Evolutionary conservation across 768 basidiomycete species (phyloP).

Genomic region (Austroboletus eburneus): DNA sequence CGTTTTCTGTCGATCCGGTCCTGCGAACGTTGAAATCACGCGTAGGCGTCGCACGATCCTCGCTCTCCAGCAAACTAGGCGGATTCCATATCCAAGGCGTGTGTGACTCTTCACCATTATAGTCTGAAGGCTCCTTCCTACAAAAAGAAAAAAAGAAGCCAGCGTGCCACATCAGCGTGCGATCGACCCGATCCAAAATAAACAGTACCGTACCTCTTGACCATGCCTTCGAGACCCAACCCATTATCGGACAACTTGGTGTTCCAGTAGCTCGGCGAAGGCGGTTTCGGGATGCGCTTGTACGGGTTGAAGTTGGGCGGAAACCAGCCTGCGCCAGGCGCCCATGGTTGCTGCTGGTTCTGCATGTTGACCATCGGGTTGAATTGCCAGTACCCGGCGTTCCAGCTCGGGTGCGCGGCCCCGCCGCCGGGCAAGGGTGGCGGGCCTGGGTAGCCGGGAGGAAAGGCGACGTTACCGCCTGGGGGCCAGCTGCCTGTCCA

Average conservation of each 20-base stretch:
- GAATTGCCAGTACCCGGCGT: slow-evolving; percentile 48
- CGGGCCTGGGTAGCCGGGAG: slow-evolving; percentile 37
- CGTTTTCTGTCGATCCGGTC: slow-evolving; percentile 19
- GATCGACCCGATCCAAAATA: background rate
- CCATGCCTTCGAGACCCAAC: slow-evolving; percentile 61
- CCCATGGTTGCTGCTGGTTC: slow-evolving; percentile 29
- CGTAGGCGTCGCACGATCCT: slow-evolving; percentile 27
- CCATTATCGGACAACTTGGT: slow-evolving; percentile 58
- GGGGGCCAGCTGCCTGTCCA: slow-evolving; percentile 39
- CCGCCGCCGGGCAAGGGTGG: slow-evolving; percentile 56
- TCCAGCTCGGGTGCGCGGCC: slow-evolving; percentile 44
- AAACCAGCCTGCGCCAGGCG: slow-evolving; percentile 29
- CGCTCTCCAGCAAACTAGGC: slow-evolving; percentile 34
- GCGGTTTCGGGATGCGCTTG: slow-evolving; percentile 57
- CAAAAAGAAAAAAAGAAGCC: background rate
- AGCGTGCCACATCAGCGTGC: slow-evolving; percentile 10
- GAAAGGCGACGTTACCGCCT: slow-evolving; percentile 23
- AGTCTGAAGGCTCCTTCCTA: slow-evolving; percentile 30
- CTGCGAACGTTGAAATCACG: slow-evolving; percentile 25
- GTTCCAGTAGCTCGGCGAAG: slow-evolving; percentile 63
- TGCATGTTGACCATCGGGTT: slow-evolving; percentile 38
- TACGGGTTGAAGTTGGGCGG: slow-evolving; percentile 50
- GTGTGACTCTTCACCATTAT: slow-evolving; percentile 36
- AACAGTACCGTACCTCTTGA: slow-evolving; percentile 44
- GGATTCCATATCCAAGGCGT: slow-evolving; percentile 81